Evolutionary conservation across 768 basidiomycete species (phyloP), one percentile per base, ranked within the genome.

Genomic region (Suillus luteus): DNA sequence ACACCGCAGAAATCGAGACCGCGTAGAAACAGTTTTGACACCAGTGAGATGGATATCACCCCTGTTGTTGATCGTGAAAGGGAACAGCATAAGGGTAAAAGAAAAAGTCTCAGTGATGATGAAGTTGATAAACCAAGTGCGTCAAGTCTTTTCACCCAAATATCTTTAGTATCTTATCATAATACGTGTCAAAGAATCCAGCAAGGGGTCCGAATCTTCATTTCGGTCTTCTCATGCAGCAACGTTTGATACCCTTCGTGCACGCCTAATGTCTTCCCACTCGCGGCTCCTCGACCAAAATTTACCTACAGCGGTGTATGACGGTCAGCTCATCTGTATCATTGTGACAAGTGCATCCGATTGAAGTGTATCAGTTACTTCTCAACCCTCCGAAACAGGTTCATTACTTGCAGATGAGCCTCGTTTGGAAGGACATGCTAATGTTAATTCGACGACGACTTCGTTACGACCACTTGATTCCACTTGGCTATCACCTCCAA

Each of bases 51-150:
- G 46, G 87, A 89, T 61, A 77, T 79, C 15, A 85, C 79, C 55
- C 85, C 87, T 1, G 71, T 78, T 2, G 72, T 81, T 46, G 70
- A 76, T 48, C 76, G 78, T 69, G 80, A 81, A 62, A 75, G 79
- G 63, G 72, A 75, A 27, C 78, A 74, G 62, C 78, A 75, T 64
- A 86, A 81, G 72, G 81, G 79, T 11, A 84, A 86, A 64, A 80
- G 85, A 43, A 81, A 77, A 67, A 90, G 86, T 69, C 64, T 86
- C 67, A 90, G 88, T 68, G 90, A 91, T 67, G 89, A 91, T 69
- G 90, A 90, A 69, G 72, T 77, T 3, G 88, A 88, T 41, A 81
- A 80, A 65, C 69, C 80, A 61, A 79, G 89, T 90, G 73, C 70
- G 87, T 68, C 22, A 1, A 52, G 60, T 24, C 44, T 40, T 22